Evolutionary conservation across 202 grass and related monocot species (phyloP), one percentile per base, ranked within the genome.

Genomic region (Brachypodium distachyon): DNA sequence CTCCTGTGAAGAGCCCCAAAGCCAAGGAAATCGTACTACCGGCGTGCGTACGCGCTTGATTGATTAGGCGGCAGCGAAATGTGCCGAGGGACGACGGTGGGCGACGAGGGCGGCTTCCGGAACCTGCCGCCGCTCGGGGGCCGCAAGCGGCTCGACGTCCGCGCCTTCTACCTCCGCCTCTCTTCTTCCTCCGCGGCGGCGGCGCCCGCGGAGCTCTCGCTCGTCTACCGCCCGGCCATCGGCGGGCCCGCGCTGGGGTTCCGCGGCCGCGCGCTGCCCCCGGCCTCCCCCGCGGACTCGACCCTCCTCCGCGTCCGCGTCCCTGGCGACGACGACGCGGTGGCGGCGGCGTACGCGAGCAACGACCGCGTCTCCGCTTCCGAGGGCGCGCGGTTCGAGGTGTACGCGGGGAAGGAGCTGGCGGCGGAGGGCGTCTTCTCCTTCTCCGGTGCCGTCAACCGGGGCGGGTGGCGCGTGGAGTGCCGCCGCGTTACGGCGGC

Each of bases 341-440:
- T 13, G 0, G 19, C 19, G 10, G n/a, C 47, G 16, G 82, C 85
- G 36, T 85, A 83, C 87, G 78, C 78, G 8, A 87, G 82, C 75
- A 42, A 74, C 1, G 74, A 93, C 26, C 84, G 65, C 77, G 75
- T 93, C 62, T 31, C 10, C 43, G 79, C 74, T 4, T 31, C 84
- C 63, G 91, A 90, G 4, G 91, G 84, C 27, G 81, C 79, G 74
- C 74, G 87, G 16, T 90, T 87, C 82, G 84, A 85, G 81, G 84
- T 82, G 64, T 83, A 53, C 63, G 22, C 77, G 10, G 91, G 85
- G 1, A 64, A 64, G 32, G 70, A 77, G 16, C 40, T 58, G 25
- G 64, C 42, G 4, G 84, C 73, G 10, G 72, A 76, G 14, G 85
- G 87, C 46, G 71, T 77, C 33, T 87, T 90, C 78, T 9, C 19